Evolutionary conservation across 176 grass and related monocot species (phyloP).

Genomic region (Carex cristatella): DNA sequence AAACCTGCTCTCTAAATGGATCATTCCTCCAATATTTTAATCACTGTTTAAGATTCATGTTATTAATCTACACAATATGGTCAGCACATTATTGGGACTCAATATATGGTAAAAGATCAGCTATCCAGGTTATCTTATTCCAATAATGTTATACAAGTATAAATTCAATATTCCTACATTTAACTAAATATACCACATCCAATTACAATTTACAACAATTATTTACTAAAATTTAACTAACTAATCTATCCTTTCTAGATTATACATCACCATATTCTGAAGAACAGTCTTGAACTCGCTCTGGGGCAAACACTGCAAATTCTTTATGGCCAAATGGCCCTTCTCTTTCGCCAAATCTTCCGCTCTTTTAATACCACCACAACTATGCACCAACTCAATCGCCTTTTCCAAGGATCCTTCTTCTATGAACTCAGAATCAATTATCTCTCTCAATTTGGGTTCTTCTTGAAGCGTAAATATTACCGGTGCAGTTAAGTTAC

Average conservation of each 20-base stretch:
- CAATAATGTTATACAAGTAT: slow-evolving; percentile 20
- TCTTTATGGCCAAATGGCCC: slow-evolving; percentile 41
- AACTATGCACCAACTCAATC: slow-evolving; percentile 50
- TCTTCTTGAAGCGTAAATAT: slow-evolving; percentile 67
- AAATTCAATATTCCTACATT: slow-evolving; percentile 19
- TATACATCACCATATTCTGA: slow-evolving; percentile 68
- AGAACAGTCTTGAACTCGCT: slow-evolving; percentile 60
- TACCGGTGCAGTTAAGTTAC: slow-evolving; percentile 72
- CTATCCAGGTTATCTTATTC: background rate
- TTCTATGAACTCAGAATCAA: slow-evolving; percentile 74
- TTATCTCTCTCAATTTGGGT: slow-evolving; percentile 54
- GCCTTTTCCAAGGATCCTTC: slow-evolving; percentile 48
- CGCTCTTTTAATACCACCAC: slow-evolving; percentile 49
- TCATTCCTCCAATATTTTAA: background rate
- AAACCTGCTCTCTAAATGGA: background rate
- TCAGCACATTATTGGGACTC: background rate
- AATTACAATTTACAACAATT: slow-evolving; percentile 16
- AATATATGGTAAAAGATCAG: background rate
- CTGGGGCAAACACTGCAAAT: slow-evolving; percentile 60
- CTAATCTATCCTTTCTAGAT: slow-evolving; percentile 86
- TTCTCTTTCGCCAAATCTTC: slow-evolving; percentile 81
- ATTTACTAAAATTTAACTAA: background rate
- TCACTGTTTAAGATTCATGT: background rate
- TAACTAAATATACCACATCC: background rate
- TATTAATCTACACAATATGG: background rate